Conservation (phyloP, 805 yeast genomes). For the Jamesozyma rosinii region DNA sequence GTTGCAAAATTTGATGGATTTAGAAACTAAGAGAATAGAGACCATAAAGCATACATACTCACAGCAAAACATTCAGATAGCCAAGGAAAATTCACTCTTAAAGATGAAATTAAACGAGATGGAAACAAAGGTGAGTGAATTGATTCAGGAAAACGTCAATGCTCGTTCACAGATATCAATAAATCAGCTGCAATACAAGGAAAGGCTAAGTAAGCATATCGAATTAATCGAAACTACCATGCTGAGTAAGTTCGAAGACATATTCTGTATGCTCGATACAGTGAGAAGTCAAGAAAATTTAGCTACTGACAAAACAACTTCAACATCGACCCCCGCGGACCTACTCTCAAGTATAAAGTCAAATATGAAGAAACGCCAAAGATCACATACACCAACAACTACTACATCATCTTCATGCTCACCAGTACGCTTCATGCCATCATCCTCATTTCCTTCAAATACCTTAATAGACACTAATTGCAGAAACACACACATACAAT, state of each 20-base stretch:
- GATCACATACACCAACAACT: background rate
- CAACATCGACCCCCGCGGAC: background rate
- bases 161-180: conserved; percentile 33
- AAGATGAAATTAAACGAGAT: conserved; percentile 43
- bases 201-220: conserved; percentile 33
- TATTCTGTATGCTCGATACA: conserved; percentile 35
- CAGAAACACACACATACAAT: background rate
- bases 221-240: conserved; percentile 36
- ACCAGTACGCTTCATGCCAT: background rate
- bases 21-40: conserved; percentile 15
- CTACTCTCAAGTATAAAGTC: no score
- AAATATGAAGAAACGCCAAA: background rate
- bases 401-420: background rate
- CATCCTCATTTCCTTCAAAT: background rate
- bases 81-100: conserved; percentile 47
- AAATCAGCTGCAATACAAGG: conserved; percentile 25
- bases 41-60: conserved; percentile 20
- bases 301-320: conserved; percentile 1
- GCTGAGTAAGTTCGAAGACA: conserved; percentile 36
- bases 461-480: background rate
- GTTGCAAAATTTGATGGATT: conserved; percentile 24
- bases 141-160: conserved; percentile 42
- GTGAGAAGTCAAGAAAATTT: conserved; percentile 38
- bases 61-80: conserved; percentile 45
- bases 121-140: conserved; percentile 42